Percentiles rank a stretch among this genome's conserved stretches.
Evolutionary conservation across 352 stramenopile species (phyloP).

Genomic region (Peronospora destructor): DNA sequence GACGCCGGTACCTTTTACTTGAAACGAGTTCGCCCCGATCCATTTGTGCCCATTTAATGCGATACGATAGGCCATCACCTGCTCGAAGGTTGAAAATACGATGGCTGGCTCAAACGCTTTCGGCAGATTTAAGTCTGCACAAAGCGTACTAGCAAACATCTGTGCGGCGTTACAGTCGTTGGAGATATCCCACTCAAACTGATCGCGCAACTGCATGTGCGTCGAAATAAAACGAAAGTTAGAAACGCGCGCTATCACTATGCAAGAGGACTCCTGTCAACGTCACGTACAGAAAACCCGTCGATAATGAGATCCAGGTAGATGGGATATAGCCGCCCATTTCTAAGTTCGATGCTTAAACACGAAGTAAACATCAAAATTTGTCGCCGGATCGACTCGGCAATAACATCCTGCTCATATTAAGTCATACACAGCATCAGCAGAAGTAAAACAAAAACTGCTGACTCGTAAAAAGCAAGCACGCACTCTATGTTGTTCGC

Average conservation of each 20-base stretch:
- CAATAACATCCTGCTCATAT: constrained; percentile 41
- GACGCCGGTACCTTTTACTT: constrained; percentile 18
- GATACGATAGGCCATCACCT: constrained; percentile 58
- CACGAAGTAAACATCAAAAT: constrained; percentile 48
- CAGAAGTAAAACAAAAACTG: not conserved
- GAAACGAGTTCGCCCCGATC: constrained; percentile 48
- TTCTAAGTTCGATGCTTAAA: constrained; percentile 16
- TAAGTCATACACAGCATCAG: constrained; percentile 2
- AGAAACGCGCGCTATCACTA: not conserved
- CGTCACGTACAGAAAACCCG: constrained; percentile 42
- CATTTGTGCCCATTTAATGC: constrained; percentile 42
- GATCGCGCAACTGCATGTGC: constrained; percentile 47
- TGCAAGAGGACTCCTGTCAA: not conserved
- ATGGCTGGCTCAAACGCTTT: constrained; percentile 50
- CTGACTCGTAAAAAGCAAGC: not conserved
- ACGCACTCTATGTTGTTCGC: constrained; percentile 35
- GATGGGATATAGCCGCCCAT: constrained; percentile 50
- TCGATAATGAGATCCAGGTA: constrained; percentile 68
- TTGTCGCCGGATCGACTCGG: constrained; percentile 67
- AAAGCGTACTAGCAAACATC: constrained; percentile 48
- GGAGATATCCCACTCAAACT: constrained; percentile 76
- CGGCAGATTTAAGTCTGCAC: constrained; percentile 51
- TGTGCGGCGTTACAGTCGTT: constrained; percentile 42
- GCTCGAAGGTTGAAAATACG: constrained; percentile 67
- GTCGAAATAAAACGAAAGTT: not conserved